Conservation (phyloP, 352 stramenopile genomes). For the Lagenidium sp. region DNA sequence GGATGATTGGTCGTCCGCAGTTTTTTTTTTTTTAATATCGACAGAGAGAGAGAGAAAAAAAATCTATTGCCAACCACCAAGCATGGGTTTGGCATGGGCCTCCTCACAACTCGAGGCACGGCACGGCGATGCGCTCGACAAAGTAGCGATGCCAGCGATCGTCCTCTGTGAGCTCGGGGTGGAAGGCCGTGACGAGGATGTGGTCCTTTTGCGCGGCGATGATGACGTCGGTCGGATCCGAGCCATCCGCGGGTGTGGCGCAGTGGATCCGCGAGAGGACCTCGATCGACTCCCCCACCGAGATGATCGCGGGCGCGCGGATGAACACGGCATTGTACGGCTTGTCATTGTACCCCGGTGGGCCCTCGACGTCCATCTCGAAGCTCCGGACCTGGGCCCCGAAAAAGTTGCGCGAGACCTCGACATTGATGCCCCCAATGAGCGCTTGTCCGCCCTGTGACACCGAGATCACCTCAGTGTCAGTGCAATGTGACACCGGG, state of each 20-base stretch:
- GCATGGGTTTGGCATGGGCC: no score
- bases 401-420: constrained; percentile 97
- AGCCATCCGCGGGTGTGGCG: constrained; percentile 60
- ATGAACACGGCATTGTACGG: constrained; percentile 96
- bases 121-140: constrained; percentile 58
- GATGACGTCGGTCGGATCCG: constrained; percentile 73
- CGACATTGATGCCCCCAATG: constrained; percentile 92
- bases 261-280: constrained; percentile 86
- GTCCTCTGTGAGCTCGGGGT: constrained; percentile 94
- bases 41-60: constrained; percentile 7
- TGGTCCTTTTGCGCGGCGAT: constrained; percentile 78
- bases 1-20: no score
- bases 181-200: constrained; percentile 94
- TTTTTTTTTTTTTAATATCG: constrained; percentile 18
- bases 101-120: constrained; percentile 23
- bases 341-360: constrained; percentile 36
- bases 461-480: no score
- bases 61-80: constrained; percentile 16
- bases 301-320: constrained; percentile 93
- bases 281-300: constrained; percentile 80
- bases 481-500: no score
- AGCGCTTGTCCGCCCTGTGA: constrained; percentile 88
- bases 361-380: constrained; percentile 53
- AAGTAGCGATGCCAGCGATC: constrained; percentile 94
- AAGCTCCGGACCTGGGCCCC: constrained; percentile 88